phyloP scores from a whole-genome alignment of 164 flowering plant genomes.

The Saururus chinensis region DNA sequence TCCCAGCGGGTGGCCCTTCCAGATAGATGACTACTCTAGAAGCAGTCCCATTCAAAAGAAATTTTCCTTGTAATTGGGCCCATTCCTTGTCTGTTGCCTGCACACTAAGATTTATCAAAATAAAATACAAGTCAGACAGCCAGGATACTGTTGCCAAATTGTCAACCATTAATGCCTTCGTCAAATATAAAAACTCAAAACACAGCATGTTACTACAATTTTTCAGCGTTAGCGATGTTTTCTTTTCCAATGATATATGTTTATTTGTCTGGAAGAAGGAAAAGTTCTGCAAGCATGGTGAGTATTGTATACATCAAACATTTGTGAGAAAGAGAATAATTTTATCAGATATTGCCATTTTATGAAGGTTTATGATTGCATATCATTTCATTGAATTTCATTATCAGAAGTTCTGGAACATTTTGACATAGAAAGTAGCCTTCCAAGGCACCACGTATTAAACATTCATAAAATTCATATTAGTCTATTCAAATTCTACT shows the following conservation, averaged over 20 bases:
- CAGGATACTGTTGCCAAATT: neutral
- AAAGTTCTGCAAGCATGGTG: too few species aligned
- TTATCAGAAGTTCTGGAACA: too few species aligned
- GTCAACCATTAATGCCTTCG: neutral
- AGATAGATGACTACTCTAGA: conserved; percentile 58
- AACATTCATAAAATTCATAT: neutral
- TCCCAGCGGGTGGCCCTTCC: conserved; percentile 96
- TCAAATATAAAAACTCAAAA: too few species aligned
- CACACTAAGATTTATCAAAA: conserved; percentile 22
- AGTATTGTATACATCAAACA: too few species aligned
- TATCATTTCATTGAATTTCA: too few species aligned
- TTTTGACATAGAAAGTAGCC: neutral
- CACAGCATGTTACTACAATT: too few species aligned
- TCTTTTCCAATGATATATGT: too few species aligned
- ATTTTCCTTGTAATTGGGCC: conserved; percentile 75
- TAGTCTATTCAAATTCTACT: neutral
- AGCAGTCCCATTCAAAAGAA: conserved; percentile 71
- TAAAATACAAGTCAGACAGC: neutral
- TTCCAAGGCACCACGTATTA: too few species aligned
- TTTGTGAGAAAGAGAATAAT: too few species aligned
- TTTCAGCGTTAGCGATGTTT: too few species aligned
- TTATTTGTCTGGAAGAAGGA: too few species aligned
- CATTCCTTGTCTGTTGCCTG: conserved; percentile 91
- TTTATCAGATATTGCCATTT: neutral
- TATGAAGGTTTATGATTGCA: neutral